Base-by-base conservation (phyloP, 495 filamentous ascomycete species). In the Penicillium maclennaniae region DNA sequence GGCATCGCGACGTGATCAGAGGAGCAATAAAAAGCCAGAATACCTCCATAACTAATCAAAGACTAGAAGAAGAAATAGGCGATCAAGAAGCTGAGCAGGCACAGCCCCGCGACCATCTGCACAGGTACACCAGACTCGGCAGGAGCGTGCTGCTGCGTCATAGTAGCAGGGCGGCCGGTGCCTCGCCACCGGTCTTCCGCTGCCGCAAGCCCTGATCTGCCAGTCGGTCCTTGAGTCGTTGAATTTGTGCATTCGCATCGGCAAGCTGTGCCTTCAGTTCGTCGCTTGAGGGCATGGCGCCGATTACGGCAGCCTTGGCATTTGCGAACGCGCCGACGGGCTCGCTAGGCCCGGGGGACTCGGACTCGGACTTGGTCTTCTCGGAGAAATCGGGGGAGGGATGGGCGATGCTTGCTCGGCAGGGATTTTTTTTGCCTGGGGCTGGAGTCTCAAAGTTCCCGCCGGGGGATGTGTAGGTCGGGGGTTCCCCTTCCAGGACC, bases 11-110 rank as follows among this genome's bases (percentile, higher is more conserved):
- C 63, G 61, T 65, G 60, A 66, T 59, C 44, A 42, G 53, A 54
- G 53, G 46, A 55, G 23, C 23, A 23, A 48, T 58, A 47, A 57
- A 49, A 41, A 51, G 38, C 45, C 52, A 56, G 49, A 44, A 56
- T 59, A 54, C 45, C 56, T 40, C 36, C 28, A 56, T 53, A 58
- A 43, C 54, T 34, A 34, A 12, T 12, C 31, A 34, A 53, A 51
- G 48, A 43, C 79, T 83, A 98, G 68, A 97, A 97, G 71, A 98
- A 88, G 61, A 96, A 80, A 69, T 96, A 98, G 3, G 89, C 95
- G 60, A 97, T 78, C 66, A 98, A 72, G 74, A 98, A 98, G 73
- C 89, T 86, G 51, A 92, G 54, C 68, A 98, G 75, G 62, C 93
- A 97, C 44, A 98, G 74, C 14, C 77, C 77, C 20, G 93, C 93